Conservation (phyloP, 2,329 filamentous ascomycete species). For the Tolypocladium inflatum region DNA sequence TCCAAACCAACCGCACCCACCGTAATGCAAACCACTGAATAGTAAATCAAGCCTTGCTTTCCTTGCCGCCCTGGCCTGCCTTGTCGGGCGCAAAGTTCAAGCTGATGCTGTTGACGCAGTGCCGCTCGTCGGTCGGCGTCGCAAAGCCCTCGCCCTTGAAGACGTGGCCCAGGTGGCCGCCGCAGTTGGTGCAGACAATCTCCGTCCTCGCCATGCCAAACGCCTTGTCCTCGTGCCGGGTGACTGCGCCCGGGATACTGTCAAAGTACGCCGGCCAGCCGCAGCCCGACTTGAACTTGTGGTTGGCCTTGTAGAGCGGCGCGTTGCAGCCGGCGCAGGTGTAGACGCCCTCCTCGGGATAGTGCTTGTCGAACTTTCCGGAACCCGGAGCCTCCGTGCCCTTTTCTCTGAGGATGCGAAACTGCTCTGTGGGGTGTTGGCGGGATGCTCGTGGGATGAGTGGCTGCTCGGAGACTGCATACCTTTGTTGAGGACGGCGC, state of each 20-base stretch:
- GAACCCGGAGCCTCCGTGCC: slow-evolving; percentile 77
- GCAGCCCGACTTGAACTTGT: slow-evolving; percentile 95
- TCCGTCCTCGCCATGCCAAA: slow-evolving; percentile 83
- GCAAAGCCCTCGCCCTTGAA: slow-evolving; percentile 82
- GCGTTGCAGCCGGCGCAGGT: slow-evolving; percentile 77
- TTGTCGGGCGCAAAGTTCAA: slow-evolving; percentile 67
- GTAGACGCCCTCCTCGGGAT: slow-evolving; percentile 68
- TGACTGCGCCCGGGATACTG: slow-evolving; percentile 83
- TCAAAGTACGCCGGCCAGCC: slow-evolving; percentile 99
- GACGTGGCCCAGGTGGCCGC: slow-evolving; percentile 88
- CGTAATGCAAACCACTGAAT: too few relatives aligned
- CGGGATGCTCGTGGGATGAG: slow-evolving; percentile 2
- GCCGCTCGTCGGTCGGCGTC: slow-evolving; percentile 88
- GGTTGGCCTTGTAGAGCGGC: slow-evolving; percentile 82
- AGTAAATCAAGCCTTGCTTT: slow-evolving; percentile 24
- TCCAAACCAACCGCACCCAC: too few relatives aligned
- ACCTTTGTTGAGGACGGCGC: slow-evolving; percentile 62
- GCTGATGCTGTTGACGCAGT: slow-evolving; percentile 93
- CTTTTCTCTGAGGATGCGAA: slow-evolving; percentile 83
- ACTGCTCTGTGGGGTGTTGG: slow-evolving; percentile 62
- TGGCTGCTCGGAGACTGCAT: slow-evolving; percentile 8
- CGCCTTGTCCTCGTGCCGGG: slow-evolving; percentile 63
- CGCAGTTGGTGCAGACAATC: slow-evolving; percentile 91
- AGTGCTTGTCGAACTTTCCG: slow-evolving; percentile 83
- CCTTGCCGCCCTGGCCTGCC: slow-evolving; percentile 22